Base-by-base conservation (phyloP, 2,329 filamentous ascomycete species). In the Tolypocladium album region DNA sequence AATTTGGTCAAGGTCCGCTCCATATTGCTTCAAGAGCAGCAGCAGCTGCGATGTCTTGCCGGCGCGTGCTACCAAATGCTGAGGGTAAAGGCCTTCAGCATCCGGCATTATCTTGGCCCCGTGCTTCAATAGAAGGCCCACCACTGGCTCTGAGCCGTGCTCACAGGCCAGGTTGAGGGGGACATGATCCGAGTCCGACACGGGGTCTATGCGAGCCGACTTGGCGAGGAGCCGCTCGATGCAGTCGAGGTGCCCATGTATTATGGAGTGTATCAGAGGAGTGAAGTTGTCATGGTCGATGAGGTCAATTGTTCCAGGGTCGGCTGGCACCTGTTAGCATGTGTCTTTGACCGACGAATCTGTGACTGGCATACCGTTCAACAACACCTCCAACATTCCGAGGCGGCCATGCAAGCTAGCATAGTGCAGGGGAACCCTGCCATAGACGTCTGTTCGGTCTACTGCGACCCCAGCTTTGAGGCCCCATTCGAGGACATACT, bases 281-380 rank as follows among this genome's bases (percentile, higher is more conserved):
- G 93, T 97, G 72, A 96, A 99, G 74, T 96, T 97, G 76, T 99
- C 93, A 70, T 97, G 90, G 69, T 99, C 94, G 70, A 92, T 92
- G 47, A 88, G 79, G 70, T 97, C 87, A 62, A 97, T 88, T 0
- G 91, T 96, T 24, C 84, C 79, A 5, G 85, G 83, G 55, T 88
- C 86, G 27, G 84, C 84, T 86, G 60, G n/a, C 34, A 22, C 55
- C 59, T 6, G 39, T 66, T 58, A 69, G 64, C 8, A n/a, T 40
- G 13, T 24, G 42, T 55, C 50, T 7, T 12, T 34, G 20, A 15
- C 11, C 31, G 7, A n/a, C 50, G 2, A 22, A 13, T 9, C 8
- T 55, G 40, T 43, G 20, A 65, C 73, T 68, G n/a, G n/a, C n/a
- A n/a, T 75, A 86, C 84, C 84, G 64, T 82, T 76, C 57, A 96